A percentile compares a stretch with the other conserved stretches of the same genome.
Evolutionary conservation across 106 monocot species (phyloP).

Genomic region (Alisma plantagoaquatica): DNA sequence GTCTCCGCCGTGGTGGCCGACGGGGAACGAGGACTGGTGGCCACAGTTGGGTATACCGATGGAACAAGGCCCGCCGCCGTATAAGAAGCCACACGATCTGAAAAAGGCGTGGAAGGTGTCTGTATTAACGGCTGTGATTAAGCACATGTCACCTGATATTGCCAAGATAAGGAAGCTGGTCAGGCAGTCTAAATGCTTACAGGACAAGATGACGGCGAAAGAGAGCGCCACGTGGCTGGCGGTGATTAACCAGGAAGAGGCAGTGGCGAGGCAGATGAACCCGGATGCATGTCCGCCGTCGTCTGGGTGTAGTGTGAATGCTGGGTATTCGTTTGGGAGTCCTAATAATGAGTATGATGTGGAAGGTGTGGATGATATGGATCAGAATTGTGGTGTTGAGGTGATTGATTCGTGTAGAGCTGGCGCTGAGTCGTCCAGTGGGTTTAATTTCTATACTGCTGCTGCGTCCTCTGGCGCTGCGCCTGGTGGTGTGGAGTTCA

Average conservation of each 20-base stretch:
- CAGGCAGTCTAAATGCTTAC: constrained; percentile 27
- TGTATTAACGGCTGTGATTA: constrained; percentile 24
- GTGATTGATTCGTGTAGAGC: background rate
- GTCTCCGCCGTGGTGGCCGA: constrained; percentile 34
- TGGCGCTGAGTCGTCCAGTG: no score
- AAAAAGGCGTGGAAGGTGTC: constrained; percentile 23
- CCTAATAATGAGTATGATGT: constrained; percentile 5
- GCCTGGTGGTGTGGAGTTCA: background rate
- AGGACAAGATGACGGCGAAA: constrained; percentile 29
- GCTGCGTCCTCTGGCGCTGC: no score
- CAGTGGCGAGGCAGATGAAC: background rate
- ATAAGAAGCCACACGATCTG: constrained; percentile 30
- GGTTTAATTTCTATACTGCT: no score
- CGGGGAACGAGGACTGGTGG: constrained; percentile 24
- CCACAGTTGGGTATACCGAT: background rate
- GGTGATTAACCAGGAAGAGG: constrained; percentile 7
- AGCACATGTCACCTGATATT: constrained; percentile 21
- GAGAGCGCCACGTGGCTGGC: constrained; percentile 9
- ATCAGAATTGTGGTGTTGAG: background rate
- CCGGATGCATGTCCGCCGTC: constrained; percentile 1
- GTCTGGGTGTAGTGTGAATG: background rate
- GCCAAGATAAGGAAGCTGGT: constrained; percentile 11
- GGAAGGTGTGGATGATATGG: background rate
- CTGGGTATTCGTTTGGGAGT: constrained; percentile 2
- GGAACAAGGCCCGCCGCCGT: constrained; percentile 13